Base-by-base conservation (phyloP, 768 basidiomycete species). In the Xerocomellus chrysenteron region DNA sequence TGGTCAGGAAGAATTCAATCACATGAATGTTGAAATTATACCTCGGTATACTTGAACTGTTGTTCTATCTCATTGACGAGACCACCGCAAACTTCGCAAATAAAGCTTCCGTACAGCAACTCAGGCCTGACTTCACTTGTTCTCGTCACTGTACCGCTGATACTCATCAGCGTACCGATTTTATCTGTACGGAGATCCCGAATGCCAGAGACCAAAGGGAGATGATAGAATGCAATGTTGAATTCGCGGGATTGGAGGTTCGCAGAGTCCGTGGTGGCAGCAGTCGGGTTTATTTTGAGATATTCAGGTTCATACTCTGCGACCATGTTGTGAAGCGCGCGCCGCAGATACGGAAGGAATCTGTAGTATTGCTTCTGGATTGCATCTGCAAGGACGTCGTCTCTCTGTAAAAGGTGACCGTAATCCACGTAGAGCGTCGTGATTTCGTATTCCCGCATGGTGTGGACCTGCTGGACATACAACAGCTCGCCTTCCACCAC, bases 41-140 rank as follows among this genome's bases (percentile, higher is more conserved):
- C 94, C 79, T 98, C 97, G 19, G 97, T 99, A 70, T 98, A 98
- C 70, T 98, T 99, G 82, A 99, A 99, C 69, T 99, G 97, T 69
- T 99, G 97, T 69, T 99, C 97, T 47, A 99, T 87, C 67, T 98
- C 96, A 52, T 88, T 84, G 26, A 98, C 88, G 12, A 88, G 77
- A 32, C 90, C 92, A 45, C 84, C 82, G 68, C 97, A 99, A 42
- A 88, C 82, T 72, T 92, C 89, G 64, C 97, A 99, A 46, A 88
- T 84, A 70, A 97, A 99, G 56, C 91, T 94, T 19, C 96, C 97
- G 65, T 82, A 94, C 19, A 98, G 78, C 47, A 99, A 74, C 73
- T 98, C 97, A 2, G 97, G 97, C 32, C 97, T 80, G 44, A 99
- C 97, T 76, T 99, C 97, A 63, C 92, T 94, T 4, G 97, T 99